phyloP scores from a whole-genome alignment of 1,284 basidiomycete genomes.

The Porogramme epimiltina region DNA sequence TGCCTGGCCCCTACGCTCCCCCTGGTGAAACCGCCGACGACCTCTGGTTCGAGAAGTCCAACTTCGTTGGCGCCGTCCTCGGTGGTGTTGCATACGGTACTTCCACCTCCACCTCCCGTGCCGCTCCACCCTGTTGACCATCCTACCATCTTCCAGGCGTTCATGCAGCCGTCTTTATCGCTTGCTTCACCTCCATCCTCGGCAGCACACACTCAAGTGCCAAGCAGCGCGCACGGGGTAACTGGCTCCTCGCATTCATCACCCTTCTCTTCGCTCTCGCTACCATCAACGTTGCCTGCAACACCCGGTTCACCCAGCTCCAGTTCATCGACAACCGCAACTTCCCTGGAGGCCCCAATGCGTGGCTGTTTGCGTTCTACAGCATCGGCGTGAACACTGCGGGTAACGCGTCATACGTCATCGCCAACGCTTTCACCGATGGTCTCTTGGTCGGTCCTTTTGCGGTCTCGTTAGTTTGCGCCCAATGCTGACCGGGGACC shows the following conservation, averaged over 20 bases:
- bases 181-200: slow-evolving; percentile 11
- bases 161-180: slow-evolving; percentile 16
- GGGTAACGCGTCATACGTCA: slow-evolving; percentile 29
- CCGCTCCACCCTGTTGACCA: neutral
- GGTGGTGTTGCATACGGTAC: slow-evolving; percentile 33
- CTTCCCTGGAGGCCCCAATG: slow-evolving; percentile 35
- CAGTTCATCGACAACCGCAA: slow-evolving; percentile 35
- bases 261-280: slow-evolving; percentile 27
- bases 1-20: slow-evolving; percentile 3
- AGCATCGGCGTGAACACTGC: slow-evolving; percentile 22
- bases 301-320: slow-evolving; percentile 29
- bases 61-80: slow-evolving; percentile 32
- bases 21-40: slow-evolving; percentile 18
- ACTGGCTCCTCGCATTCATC: slow-evolving; percentile 15
- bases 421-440: slow-evolving; percentile 29
- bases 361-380: slow-evolving; percentile 12
- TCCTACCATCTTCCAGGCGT: slow-evolving; percentile 1
- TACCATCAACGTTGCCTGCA: slow-evolving; percentile 29
- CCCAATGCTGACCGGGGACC: neutral
- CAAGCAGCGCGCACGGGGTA: slow-evolving; percentile 5
- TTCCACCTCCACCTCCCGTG: slow-evolving; percentile 15
- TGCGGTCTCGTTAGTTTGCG: too few relatives aligned
- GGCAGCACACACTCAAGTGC: slow-evolving; percentile 8
- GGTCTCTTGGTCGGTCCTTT: too few relatives aligned
- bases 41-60: slow-evolving; percentile 33